phyloP scores from a whole-genome alignment of 2,329 filamentous ascomycete species.

The Alternaria arbusti region DNA sequence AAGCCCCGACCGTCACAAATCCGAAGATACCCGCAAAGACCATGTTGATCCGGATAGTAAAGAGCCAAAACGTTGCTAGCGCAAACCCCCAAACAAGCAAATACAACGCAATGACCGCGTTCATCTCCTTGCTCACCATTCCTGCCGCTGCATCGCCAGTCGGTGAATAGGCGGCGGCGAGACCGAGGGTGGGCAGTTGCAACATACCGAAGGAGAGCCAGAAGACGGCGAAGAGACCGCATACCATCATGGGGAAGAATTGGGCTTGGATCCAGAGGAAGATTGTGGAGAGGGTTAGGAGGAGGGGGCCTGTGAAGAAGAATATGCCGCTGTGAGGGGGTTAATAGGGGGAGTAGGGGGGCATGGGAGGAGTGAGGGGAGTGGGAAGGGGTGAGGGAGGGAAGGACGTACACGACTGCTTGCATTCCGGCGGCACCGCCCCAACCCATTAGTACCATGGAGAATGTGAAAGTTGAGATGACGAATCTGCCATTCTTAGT shows the following conservation, averaged over 20 bases:
- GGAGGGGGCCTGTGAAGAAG: conserved; percentile 56
- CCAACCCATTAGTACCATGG: conserved; percentile 51
- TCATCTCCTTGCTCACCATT: conserved; percentile 53
- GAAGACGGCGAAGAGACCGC: conserved; percentile 58
- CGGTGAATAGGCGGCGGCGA: conserved; percentile 53
- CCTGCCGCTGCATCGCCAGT: conserved; percentile 54
- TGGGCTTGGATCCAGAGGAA: conserved; percentile 58
- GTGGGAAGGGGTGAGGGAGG: background rate
- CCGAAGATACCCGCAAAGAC: conserved; percentile 60
- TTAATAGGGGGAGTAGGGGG: background rate
- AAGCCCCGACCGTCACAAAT: conserved; percentile 54
- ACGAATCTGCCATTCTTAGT: conserved; percentile 35
- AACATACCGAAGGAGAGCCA: conserved; percentile 61
- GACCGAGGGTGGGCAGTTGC: conserved; percentile 57
- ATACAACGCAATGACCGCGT: conserved; percentile 58
- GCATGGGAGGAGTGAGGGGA: too few species aligned
- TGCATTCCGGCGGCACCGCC: conserved; percentile 46
- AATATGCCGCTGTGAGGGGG: conserved; percentile 41
- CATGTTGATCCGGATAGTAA: conserved; percentile 58
- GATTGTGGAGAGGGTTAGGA: conserved; percentile 56
- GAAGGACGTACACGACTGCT: conserved; percentile 39
- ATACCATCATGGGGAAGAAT: conserved; percentile 57
- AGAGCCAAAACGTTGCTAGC: conserved; percentile 59
- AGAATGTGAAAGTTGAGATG: conserved; percentile 50
- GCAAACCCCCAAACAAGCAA: conserved; percentile 62